These are phyloP conservation scores for Claviceps maximensis DNA, from an alignment of 2,329 filamentous ascomycete species.

Conservation along the genomic window DNA sequence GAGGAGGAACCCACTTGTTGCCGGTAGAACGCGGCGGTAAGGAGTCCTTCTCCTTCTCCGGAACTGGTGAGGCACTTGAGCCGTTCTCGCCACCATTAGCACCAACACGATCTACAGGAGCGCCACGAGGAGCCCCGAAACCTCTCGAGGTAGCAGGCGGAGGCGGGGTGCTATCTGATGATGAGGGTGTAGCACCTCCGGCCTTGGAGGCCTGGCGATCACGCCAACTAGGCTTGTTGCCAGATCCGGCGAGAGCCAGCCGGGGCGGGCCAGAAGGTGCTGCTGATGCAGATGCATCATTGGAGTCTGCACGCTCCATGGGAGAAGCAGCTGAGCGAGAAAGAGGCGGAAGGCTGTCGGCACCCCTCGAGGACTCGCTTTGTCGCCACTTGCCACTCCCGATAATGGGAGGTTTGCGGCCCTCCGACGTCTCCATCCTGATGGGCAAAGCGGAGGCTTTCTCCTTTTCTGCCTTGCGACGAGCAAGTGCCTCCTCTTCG, in stretches of 20 bases:
- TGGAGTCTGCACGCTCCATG: conserved; percentile 34
- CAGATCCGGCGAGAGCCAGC: conserved; percentile 45
- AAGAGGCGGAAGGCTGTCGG: conserved; percentile 17
- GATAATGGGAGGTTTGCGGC: conserved; percentile 19
- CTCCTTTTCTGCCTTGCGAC: conserved; percentile 54
- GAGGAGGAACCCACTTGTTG: conserved; percentile 49
- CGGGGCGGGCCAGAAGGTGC: conserved; percentile 40
- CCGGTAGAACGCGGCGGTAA: conserved; percentile 39
- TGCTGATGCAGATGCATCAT: conserved; percentile 25
- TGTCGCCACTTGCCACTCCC: conserved; percentile 31
- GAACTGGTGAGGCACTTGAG: conserved; percentile 27
- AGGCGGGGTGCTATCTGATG: conserved; percentile 31
- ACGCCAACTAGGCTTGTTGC: conserved; percentile 56
- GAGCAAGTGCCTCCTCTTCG: conserved; percentile 78
- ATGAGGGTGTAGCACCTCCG: conserved; percentile 17
- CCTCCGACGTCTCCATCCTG: conserved; percentile 16
- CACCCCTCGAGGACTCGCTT: conserved; percentile 19
- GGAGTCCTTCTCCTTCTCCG: conserved; percentile 35
- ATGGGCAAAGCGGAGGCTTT: conserved; percentile 14
- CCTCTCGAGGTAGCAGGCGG: conserved; percentile 28
- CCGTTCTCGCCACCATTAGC: conserved; percentile 30
- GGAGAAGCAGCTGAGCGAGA: conserved; percentile 16
- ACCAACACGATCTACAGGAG: conserved; percentile 29
- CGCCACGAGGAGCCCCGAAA: conserved; percentile 19
- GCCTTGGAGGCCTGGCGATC: conserved; percentile 50